Evolutionary conservation across 108 stramenopile genomes (phyloP), one percentile per base, ranked within the genome.

Genomic region (Pseudonitzschia multiseries): DNA sequence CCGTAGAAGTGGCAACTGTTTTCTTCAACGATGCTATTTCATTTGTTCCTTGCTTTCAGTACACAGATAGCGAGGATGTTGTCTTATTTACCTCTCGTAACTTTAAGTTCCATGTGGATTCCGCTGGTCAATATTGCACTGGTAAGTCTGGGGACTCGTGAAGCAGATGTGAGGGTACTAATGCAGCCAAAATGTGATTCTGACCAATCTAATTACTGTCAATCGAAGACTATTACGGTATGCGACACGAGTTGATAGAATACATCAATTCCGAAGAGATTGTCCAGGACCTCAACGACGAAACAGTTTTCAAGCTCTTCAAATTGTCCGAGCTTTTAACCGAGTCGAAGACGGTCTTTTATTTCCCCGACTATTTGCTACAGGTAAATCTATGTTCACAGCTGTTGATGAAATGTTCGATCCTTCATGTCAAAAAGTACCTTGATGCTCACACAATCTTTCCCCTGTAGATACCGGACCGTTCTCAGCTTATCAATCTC

Each of bases 1-100:
- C 41, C 20, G 67, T 77, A 28, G 70, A 71, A 66, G 64, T 77
- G n/a, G 69, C 76, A 28, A 77, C 76, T 4, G 44, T 77, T 28
- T 77, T 71, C 53, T 77, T 77, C 70, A 77, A 71, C 43, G 70
- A 77, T 57, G 76, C 76, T 20, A 65, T 77, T 63, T 77, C 76
- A 15, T 77, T 77, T 54, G 52, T 77, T 48, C 76, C 76, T 18
- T 77, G 76, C 60, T 77, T 77, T 24, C 70, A 77, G 65, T 77
- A 77, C 48, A 62, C 33, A 0, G 76, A 77, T 28, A 77, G 76
- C 43, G 76, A 77, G 41, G 76, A 77, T 66, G 76, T 77, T 27
- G 64, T 77, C 0, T 4, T 77, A 33, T 77, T 77, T 26, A 66
- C 70, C 10, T 77, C 76, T 26, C 76, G 26, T 21, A 70, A 77